phyloP scores from a whole-genome alignment of 257 asterid species.

The Plantago ovata region DNA sequence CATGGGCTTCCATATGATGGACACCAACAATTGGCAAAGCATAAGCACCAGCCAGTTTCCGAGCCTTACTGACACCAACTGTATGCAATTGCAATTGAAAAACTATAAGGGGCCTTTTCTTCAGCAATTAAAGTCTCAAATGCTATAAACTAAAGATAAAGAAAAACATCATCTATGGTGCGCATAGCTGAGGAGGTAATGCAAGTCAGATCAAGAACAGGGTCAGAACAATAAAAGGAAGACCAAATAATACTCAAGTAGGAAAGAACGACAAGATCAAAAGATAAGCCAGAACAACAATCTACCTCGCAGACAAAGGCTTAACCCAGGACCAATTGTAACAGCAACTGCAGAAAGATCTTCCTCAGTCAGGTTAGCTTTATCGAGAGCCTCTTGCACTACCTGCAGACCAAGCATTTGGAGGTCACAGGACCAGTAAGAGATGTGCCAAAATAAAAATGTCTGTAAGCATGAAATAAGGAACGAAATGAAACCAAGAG shows the following conservation, averaged over 20 bases:
- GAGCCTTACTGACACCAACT: conserved; percentile 98
- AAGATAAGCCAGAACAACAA: background rate
- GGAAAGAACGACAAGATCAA: background rate
- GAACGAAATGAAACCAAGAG: too few species aligned
- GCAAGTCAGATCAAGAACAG: too few species aligned
- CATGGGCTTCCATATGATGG: too few species aligned
- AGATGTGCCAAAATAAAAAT: too few species aligned
- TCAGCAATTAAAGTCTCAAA: too few species aligned
- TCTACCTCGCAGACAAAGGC: conserved; percentile 96
- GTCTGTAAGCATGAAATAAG: too few species aligned
- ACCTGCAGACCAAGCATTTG: conserved; percentile 41
- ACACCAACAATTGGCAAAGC: too few species aligned
- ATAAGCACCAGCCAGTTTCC: conserved; percentile 72
- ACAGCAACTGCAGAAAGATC: conserved; percentile 99
- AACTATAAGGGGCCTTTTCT: background rate
- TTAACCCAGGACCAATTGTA: conserved; percentile 98
- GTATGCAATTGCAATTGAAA: conserved; percentile 25
- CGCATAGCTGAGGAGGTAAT: too few species aligned
- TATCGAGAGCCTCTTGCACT: conserved; percentile 91
- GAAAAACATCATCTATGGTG: too few species aligned
- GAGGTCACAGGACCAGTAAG: too few species aligned
- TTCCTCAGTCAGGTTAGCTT: conserved; percentile 65
- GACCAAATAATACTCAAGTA: conserved; percentile 3
- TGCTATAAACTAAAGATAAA: too few species aligned
- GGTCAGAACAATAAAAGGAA: conserved; percentile 4